Base-by-base conservation (phyloP, 2,329 filamentous ascomycete species). In the Fusarium brevicatenulatum region DNA sequence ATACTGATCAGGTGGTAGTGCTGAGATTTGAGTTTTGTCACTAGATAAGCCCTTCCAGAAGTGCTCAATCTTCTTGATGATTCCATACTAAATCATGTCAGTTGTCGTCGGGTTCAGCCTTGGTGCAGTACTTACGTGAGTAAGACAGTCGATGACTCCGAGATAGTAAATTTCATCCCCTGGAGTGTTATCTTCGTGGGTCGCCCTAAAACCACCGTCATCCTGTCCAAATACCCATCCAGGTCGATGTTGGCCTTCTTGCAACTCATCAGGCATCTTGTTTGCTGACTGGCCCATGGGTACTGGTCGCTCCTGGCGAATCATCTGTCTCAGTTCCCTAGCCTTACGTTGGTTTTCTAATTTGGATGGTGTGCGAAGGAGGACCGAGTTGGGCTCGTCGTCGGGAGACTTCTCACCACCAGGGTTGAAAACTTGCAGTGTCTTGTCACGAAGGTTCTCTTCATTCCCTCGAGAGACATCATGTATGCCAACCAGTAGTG, bases 141-240 rank as follows among this genome's bases (percentile, higher is more conserved):
- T 99, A 78, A 99, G 86, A 82, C 96, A 99, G 83, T 99, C 96
- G 81, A 99, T 99, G 77, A 99, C 97, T 40, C 96, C 97, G 12
- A 99, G 90, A 80, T 99, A 99, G 83, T 99, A 99, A 46, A 99
- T 95, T 83, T 97, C 94, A 61, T 98, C 94, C 4, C 92, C 95
- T 4, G 93, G 90, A 21, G 86, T 85, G 71, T 97, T 92, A 82
- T 97, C 91, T 81, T 98, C 95, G 79, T 98, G 95, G 2, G 96
- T 98, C 18, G 96, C 95, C 75, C 92, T 89, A 82, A 98, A 95
- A 7, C 96, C 96, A 54, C 96, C 96, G 79, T 98, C 95, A 75
- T 98, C 95, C 66, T 92, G 91, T 80, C 97, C 98, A 82, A 98
- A 99, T 73, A 95, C 91, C 74, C 95, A 92, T 58, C 90, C 89